phyloP scores from a whole-genome alignment of 23 red algal species.

The Cyanidioschyzon merolae region DNA sequence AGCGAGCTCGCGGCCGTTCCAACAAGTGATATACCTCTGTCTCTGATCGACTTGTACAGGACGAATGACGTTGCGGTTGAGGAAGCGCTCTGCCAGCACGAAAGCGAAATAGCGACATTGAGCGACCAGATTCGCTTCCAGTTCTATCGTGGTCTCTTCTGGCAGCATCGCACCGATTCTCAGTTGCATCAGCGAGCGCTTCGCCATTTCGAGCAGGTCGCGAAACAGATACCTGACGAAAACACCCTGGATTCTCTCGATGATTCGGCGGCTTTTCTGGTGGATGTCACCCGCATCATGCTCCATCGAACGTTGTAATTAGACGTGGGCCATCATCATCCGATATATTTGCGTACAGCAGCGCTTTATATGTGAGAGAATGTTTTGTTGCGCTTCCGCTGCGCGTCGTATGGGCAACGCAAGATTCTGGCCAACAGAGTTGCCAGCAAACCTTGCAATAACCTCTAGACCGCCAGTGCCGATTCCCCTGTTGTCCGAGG shows the following conservation, averaged over 20 bases:
- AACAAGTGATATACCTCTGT: not conserved
- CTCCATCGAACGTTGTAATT: too few relatives aligned
- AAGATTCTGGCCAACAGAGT: too few relatives aligned
- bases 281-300: not conserved
- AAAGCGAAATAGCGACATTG: not conserved
- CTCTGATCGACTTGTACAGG: not conserved
- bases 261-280: not conserved
- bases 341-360: too few relatives aligned
- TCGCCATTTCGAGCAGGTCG: not conserved
- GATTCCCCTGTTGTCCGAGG: too few relatives aligned
- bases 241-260: not conserved
- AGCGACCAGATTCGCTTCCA: not conserved
- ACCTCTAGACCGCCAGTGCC: too few relatives aligned
- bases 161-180: not conserved
- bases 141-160: slow-evolving; percentile 5
- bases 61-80: not conserved
- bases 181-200: not conserved
- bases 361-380: too few relatives aligned
- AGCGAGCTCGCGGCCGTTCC: not conserved
- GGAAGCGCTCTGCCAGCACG: not conserved
- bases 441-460: too few relatives aligned
- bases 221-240: not conserved
- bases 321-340: too few relatives aligned
- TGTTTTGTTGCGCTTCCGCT: too few relatives aligned
- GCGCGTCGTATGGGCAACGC: too few relatives aligned